Evolutionary conservation across 176 grass and related monocot species (phyloP), one percentile per base, ranked within the genome.

Genomic region (Pontederia crassipes): DNA sequence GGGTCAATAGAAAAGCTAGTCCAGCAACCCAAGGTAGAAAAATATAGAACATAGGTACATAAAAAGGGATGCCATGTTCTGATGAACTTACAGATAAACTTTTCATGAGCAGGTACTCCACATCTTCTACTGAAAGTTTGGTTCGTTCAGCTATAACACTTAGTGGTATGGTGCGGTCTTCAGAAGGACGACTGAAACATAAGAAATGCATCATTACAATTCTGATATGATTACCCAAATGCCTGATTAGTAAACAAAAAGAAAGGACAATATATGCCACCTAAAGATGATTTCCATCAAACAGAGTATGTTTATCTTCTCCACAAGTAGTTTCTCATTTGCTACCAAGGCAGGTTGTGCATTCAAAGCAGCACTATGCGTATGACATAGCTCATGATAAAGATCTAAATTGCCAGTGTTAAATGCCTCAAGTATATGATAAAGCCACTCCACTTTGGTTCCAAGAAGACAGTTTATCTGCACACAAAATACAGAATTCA

Each of bases 281-380:
- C 91, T 96, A 62, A 96, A 90, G 65, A 96, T 96, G 54, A 90
- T 96, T 77, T 96, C 91, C 91, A 96, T 96, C 69, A 96, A 71
- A 71, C 91, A 96, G 15, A 96, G 75, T 71, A 96, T 96, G 64
- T 90, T 96, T 58, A 96, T 85, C 55, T 96, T 96, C 77, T 96
- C 86, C 61, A 90, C 86, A 69, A 96, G 54, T 59, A 87, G 87
- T 48, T 35, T 64, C 68, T 90, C 75, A 57, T 87, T 85, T 68
- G 90, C 83, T 58, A 96, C 74, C 54, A 90, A 74, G 50, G 83
- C 91, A 59, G 91, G 91, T 72, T 95, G 91, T 65, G 86, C 83
- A 68, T 58, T 80, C 72, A 96, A 83, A 59, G 91, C 78, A 60
- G 78, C 72, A 77, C 84, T 96, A 72, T 96, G 86, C 29, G 90